phyloP scores from a whole-genome alignment of 352 stramenopile genomes.

The Pythium utonaiense region DNA sequence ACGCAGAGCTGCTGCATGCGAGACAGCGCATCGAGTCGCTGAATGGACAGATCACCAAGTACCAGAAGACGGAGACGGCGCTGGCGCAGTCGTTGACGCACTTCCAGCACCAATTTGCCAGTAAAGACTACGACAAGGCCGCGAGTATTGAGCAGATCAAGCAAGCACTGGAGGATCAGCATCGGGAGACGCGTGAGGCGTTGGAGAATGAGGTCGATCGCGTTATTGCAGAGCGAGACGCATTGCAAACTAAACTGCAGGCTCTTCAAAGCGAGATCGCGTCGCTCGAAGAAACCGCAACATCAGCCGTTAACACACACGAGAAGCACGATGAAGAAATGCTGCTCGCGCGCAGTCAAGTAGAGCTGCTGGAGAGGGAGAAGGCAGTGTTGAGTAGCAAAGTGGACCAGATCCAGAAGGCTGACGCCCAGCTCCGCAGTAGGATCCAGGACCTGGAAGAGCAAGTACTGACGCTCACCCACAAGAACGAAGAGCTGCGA shows the following conservation, averaged over 20 bases:
- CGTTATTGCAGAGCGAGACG: conserved; percentile 14
- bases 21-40: conserved; percentile 45
- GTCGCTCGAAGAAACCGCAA: conserved; percentile 25
- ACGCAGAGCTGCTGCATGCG: conserved; percentile 33
- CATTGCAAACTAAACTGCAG: conserved; percentile 19
- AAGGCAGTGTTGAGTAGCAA: conserved; percentile 65
- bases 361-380: conserved; percentile 55
- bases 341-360: conserved; percentile 28
- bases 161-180: conserved; percentile 36
- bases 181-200: conserved; percentile 26
- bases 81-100: conserved; percentile 65
- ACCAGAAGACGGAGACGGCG: conserved; percentile 78
- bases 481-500: conserved; percentile 34
- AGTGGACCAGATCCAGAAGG: conserved; percentile 55
- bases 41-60: conserved; percentile 42
- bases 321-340: conserved; percentile 28
- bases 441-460: conserved; percentile 42
- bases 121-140: conserved; percentile 56
- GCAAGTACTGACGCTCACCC: conserved; percentile 31
- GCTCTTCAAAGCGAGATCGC: conserved; percentile 16
- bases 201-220: conserved; percentile 39
- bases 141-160: conserved; percentile 38
- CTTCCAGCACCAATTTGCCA: conserved; percentile 57
- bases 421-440: conserved; percentile 49
- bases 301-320: conserved; percentile 20